phyloP scores from a whole-genome alignment of 768 basidiomycete genomes.

The Amanita brunnescens region DNA sequence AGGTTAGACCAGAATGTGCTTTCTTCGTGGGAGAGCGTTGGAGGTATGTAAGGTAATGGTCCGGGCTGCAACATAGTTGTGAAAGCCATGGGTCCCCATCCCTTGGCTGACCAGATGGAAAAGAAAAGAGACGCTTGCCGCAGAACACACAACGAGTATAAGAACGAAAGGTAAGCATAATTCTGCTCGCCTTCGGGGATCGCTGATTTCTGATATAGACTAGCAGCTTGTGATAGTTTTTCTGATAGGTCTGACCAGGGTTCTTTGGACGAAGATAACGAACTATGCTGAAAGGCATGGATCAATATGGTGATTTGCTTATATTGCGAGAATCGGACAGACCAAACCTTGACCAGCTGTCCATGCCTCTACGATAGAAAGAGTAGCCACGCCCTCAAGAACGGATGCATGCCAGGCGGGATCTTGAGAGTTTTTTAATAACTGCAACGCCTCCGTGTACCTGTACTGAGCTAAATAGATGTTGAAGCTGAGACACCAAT shows the following conservation, averaged over 20 bases:
- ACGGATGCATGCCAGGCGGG: constrained; percentile 84
- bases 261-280: constrained; percentile 44
- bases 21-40: constrained; percentile 41
- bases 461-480: constrained; percentile 28
- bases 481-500: background rate
- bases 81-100: constrained; percentile 77
- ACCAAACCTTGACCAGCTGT: constrained; percentile 64
- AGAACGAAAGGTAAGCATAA: constrained; percentile 53
- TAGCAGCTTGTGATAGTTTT: constrained; percentile 57
- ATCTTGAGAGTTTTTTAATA: constrained; percentile 73
- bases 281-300: constrained; percentile 39
- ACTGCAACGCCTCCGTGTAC: constrained; percentile 77
- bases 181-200: constrained; percentile 48
- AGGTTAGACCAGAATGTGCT: constrained; percentile 39
- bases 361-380: constrained; percentile 81
- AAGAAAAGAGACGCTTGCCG: constrained; percentile 70
- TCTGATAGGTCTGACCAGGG: constrained; percentile 73
- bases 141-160: constrained; percentile 61
- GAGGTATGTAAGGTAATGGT: constrained; percentile 49
- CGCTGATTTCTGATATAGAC: constrained; percentile 54
- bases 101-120: constrained; percentile 78
- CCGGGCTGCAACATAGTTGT: constrained; percentile 65
- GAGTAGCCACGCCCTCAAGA: constrained; percentile 77
- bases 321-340: constrained; percentile 22
- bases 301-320: constrained; percentile 7